Evolutionary conservation across 192 early-diverging fungal species (phyloP).

Genomic region (Rhizophagus sp.): DNA sequence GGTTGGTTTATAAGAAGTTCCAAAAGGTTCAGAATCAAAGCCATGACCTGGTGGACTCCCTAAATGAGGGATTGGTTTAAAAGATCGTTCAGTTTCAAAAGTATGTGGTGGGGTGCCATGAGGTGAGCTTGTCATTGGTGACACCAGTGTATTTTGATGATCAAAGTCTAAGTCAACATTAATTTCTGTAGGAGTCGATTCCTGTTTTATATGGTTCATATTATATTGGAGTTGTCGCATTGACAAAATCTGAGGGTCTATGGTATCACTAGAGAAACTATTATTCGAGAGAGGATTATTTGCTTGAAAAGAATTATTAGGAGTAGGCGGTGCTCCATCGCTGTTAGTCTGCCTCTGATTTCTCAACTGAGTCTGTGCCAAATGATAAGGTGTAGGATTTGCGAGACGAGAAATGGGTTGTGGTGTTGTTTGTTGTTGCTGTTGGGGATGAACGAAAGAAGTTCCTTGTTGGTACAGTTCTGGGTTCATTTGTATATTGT

Average conservation of each 20-base stretch:
- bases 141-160: constrained; percentile 39
- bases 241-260: constrained; percentile 25
- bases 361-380: constrained; percentile 31
- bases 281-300: not conserved
- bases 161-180: constrained; percentile 44
- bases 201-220: constrained; percentile 39
- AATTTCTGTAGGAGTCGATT: constrained; percentile 39
- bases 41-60: not conserved
- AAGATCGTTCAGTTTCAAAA: not conserved
- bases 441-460: not conserved
- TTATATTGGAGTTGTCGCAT: not conserved
- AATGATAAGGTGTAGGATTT: constrained; percentile 41
- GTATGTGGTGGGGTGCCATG: constrained; percentile 38
- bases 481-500: not conserved
- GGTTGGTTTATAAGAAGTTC: constrained; percentile 26
- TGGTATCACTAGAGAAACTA: constrained; percentile 17
- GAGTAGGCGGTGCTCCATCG: constrained; percentile 29
- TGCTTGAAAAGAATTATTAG: constrained; percentile 14
- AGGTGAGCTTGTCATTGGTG: constrained; percentile 39
- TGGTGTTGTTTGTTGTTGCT: constrained; percentile 33
- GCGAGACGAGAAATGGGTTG: constrained; percentile 35
- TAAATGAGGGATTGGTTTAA: constrained; percentile 21
- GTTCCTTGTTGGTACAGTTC: not conserved
- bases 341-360: not conserved
- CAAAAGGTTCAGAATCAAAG: constrained; percentile 36